Evolutionary conservation across 2,329 filamentous ascomycete species (phyloP).

Genomic region (Xylariales sp.): DNA sequence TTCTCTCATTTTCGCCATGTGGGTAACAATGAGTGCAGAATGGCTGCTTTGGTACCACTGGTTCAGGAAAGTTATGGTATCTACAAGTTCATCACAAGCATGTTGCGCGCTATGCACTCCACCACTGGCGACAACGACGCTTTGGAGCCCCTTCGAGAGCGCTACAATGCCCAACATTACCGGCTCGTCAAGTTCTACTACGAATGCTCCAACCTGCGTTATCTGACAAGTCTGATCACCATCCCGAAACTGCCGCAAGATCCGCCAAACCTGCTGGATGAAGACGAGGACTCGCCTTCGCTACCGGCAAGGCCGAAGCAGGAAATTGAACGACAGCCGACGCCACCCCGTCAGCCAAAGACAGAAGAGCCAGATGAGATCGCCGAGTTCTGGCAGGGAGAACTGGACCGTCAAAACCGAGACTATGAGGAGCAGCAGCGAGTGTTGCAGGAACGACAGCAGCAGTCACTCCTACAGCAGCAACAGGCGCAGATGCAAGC

Average conservation of each 20-base stretch:
- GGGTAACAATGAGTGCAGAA: constrained; percentile 93
- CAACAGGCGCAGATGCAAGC: constrained; percentile 79
- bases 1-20: constrained; percentile 93
- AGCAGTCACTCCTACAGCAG: constrained; percentile 74
- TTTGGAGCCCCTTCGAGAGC: constrained; percentile 76
- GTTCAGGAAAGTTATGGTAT: constrained; percentile 99
- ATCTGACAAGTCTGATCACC: constrained; percentile 92
- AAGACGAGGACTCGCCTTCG: constrained; percentile 79
- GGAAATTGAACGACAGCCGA: constrained; percentile 64
- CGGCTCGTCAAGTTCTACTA: constrained; percentile 97
- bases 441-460: constrained; percentile 80
- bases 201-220: constrained; percentile 95
- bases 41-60: constrained; percentile 85
- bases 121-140: constrained; percentile 93
- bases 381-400: constrained; percentile 95
- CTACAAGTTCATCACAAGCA: constrained; percentile 99
- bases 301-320: constrained; percentile 76
- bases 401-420: constrained; percentile 84
- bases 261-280: constrained; percentile 79
- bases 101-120: constrained; percentile 96
- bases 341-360: constrained; percentile 63
- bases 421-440: constrained; percentile 94
- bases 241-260: constrained; percentile 95
- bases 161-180: constrained; percentile 96
- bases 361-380: constrained; percentile 88